Conservation (phyloP, 2,329 filamentous ascomycete species). For the Verticillium longisporum region DNA sequence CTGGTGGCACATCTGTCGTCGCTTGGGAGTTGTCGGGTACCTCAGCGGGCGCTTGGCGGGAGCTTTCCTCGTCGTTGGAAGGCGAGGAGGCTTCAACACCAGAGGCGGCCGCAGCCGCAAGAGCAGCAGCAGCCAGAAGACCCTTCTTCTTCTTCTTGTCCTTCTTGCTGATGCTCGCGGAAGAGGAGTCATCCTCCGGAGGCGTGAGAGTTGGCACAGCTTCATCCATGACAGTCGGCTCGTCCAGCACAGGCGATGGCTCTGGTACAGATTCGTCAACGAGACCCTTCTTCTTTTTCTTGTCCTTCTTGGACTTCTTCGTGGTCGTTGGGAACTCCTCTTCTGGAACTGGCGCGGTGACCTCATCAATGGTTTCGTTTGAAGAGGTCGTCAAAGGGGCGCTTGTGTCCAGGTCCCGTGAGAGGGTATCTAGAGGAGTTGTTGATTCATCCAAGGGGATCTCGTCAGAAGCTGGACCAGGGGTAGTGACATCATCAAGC, state of each 20-base stretch:
- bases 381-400: neutral
- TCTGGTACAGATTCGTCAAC: neutral
- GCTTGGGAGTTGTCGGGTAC: neutral
- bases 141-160: conserved; percentile 9
- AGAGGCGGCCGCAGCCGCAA: neutral
- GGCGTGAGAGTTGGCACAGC: neutral
- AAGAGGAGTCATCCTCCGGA: neutral
- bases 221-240: neutral
- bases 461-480: neutral
- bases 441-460: neutral
- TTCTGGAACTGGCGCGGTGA: conserved; percentile 6
- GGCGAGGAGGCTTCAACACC: neutral
- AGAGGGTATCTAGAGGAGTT: neutral
- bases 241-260: neutral
- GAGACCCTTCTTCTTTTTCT: conserved; percentile 19
- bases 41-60: neutral
- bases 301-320: conserved; percentile 25
- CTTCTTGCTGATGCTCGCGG: conserved; percentile 3
- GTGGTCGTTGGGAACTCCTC: conserved; percentile 12
- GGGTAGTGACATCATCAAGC: neutral
- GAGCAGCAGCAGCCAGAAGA: conserved; percentile 1
- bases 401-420: neutral
- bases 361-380: conserved; percentile 10
- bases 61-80: neutral
- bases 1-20: neutral